Percentiles rank a stretch among this genome's conserved stretches.
These are phyloP conservation scores for Lenzites betulinus DNA, from an alignment of 768 basidiomycete genomes.

Conservation along the genomic window DNA sequence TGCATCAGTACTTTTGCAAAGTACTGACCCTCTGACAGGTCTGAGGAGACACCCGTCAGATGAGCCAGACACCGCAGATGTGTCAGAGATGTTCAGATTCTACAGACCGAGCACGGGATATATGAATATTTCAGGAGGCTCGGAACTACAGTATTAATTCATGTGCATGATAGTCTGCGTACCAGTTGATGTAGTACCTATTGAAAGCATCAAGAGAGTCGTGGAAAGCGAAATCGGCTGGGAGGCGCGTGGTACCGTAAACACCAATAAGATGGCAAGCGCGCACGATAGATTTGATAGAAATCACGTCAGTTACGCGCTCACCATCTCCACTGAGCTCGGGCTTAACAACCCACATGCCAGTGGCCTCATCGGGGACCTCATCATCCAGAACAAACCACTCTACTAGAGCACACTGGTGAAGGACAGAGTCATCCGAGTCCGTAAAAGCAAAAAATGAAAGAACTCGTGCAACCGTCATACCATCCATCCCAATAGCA, in stretches of 20 bases:
- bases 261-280: background rate
- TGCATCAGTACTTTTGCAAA: too few relatives aligned
- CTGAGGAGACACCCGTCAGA: too few relatives aligned
- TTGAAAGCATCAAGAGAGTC: background rate
- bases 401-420: background rate
- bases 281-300: background rate
- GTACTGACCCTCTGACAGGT: too few relatives aligned
- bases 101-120: too few relatives aligned
- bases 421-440: background rate
- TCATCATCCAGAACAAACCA: background rate
- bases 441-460: background rate
- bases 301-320: background rate
- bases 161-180: background rate
- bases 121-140: too few relatives aligned
- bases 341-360: background rate
- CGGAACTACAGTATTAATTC: background rate
- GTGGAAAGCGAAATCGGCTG: background rate
- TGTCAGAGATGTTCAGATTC: too few relatives aligned
- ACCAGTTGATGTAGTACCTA: background rate
- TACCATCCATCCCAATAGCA: too few relatives aligned
- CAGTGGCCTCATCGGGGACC: background rate
- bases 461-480: background rate
- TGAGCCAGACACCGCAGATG: too few relatives aligned
- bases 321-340: background rate
- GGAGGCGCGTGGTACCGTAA: background rate